Percentiles rank a stretch among this genome's conserved stretches.
Evolutionary conservation across 306 rosid genomes (phyloP).

Genomic region (Adenanthera pavonina): DNA sequence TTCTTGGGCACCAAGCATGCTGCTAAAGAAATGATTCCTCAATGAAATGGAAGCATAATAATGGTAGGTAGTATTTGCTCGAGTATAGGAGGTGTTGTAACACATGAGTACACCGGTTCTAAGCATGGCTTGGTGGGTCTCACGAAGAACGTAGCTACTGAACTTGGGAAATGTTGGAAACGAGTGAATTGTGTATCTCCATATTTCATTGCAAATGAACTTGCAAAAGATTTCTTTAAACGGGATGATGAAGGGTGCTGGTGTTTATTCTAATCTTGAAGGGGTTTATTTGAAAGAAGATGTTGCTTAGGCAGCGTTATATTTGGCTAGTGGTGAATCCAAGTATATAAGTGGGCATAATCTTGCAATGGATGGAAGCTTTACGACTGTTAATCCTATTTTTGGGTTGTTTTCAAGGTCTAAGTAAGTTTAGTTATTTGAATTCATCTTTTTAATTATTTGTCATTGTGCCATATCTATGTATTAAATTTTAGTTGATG

Average conservation of each 20-base stretch:
- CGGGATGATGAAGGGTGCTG: conserved; percentile 28
- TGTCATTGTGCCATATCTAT: too few species aligned
- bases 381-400: conserved; percentile 11
- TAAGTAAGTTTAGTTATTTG: neutral
- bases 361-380: conserved; percentile 44
- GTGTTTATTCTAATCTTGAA: neutral
- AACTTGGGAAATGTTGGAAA: conserved; percentile 35
- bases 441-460: too few species aligned
- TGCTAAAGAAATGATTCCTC: conserved; percentile 40
- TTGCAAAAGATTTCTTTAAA: conserved; percentile 24
- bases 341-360: conserved; percentile 43
- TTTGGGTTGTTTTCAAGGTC: neutral
- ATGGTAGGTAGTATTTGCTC: conserved; percentile 32
- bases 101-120: conserved; percentile 46
- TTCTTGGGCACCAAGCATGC: conserved; percentile 47
- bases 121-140: conserved; percentile 41
- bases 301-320: conserved; percentile 38
- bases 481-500: too few species aligned
- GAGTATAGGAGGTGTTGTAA: conserved; percentile 35
- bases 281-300: conserved; percentile 39
- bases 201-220: neutral
- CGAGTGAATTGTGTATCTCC: conserved; percentile 40
- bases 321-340: conserved; percentile 47
- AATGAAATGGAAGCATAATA: conserved; percentile 38
- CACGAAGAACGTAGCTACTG: conserved; percentile 38